Percentiles rank a stretch among this genome's conserved stretches.
phyloP scores from a whole-genome alignment of 2,329 filamentous ascomycete genomes.

The Drechslerella coelobrocha region DNA sequence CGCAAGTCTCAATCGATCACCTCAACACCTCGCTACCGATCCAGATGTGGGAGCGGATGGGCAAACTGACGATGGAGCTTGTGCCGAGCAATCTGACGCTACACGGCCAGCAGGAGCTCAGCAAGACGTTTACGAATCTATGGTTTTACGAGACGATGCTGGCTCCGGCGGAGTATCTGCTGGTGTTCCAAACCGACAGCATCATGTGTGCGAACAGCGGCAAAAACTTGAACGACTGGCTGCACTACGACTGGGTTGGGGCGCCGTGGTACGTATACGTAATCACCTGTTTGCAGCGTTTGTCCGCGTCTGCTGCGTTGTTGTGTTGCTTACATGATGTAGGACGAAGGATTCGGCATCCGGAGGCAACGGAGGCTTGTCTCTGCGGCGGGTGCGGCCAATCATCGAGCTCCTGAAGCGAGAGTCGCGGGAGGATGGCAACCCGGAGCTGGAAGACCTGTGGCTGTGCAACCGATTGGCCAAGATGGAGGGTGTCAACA shows the following conservation, averaged over 20 bases:
- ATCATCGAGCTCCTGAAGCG: slow-evolving; percentile 61
- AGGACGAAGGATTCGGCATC: slow-evolving; percentile 57
- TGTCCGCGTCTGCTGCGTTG: not conserved
- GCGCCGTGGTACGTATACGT: slow-evolving; percentile 60
- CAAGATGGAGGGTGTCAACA: slow-evolving; percentile 59
- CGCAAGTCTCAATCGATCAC: slow-evolving; percentile 41
- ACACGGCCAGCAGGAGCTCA: slow-evolving; percentile 64
- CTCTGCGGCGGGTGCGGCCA: slow-evolving; percentile 64
- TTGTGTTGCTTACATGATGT: not conserved
- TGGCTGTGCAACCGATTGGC: slow-evolving; percentile 63
- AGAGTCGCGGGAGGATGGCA: slow-evolving; percentile 57
- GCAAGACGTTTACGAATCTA: slow-evolving; percentile 63
- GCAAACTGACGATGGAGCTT: slow-evolving; percentile 60
- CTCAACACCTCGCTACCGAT: slow-evolving; percentile 52
- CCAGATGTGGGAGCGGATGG: slow-evolving; percentile 49
- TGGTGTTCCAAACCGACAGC: slow-evolving; percentile 66
- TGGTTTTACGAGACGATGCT: slow-evolving; percentile 61
- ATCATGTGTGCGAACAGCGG: slow-evolving; percentile 65
- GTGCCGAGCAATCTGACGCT: slow-evolving; percentile 65
- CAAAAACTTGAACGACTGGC: slow-evolving; percentile 62
- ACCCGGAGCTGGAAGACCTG: slow-evolving; percentile 58
- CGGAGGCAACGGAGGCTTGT: slow-evolving; percentile 65
- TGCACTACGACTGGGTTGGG: slow-evolving; percentile 65
- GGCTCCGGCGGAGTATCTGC: slow-evolving; percentile 55
- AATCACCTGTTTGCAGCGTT: not conserved